These are phyloP conservation scores for Fusarium multiceps DNA, from an alignment of 2,329 filamentous ascomycete genomes.

Conservation along the genomic window DNA sequence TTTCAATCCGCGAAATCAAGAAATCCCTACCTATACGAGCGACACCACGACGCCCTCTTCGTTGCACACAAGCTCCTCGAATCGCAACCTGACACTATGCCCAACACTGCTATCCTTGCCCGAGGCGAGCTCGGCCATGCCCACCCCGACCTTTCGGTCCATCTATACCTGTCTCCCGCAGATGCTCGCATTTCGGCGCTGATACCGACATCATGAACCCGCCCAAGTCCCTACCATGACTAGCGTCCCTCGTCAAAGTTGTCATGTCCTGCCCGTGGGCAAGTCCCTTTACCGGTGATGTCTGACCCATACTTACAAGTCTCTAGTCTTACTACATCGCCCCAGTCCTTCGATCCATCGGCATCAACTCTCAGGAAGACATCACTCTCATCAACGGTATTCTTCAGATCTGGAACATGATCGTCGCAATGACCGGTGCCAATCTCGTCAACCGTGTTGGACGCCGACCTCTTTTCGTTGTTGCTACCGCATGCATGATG, in stretches of 20 bases:
- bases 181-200: neutral
- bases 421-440: constrained; percentile 54
- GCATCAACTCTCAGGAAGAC: constrained; percentile 52
- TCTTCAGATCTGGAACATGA: constrained; percentile 57
- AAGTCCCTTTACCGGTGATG: neutral
- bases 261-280: neutral
- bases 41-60: neutral
- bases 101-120: neutral
- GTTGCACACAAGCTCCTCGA: neutral
- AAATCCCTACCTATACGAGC: neutral
- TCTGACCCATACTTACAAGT: neutral
- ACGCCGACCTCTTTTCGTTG: constrained; percentile 54
- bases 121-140: neutral
- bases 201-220: neutral
- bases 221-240: too few species aligned
- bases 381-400: constrained; percentile 57
- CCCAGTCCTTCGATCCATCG: constrained; percentile 54
- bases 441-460: constrained; percentile 53
- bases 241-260: neutral
- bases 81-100: neutral
- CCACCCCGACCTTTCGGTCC: neutral
- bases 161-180: neutral
- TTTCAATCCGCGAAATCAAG: neutral
- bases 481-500: constrained; percentile 53
- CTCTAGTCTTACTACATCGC: constrained; percentile 54